Base-by-base conservation (phyloP, 1,284 basidiomycete species). In the Fomitopsis schrenkii region DNA sequence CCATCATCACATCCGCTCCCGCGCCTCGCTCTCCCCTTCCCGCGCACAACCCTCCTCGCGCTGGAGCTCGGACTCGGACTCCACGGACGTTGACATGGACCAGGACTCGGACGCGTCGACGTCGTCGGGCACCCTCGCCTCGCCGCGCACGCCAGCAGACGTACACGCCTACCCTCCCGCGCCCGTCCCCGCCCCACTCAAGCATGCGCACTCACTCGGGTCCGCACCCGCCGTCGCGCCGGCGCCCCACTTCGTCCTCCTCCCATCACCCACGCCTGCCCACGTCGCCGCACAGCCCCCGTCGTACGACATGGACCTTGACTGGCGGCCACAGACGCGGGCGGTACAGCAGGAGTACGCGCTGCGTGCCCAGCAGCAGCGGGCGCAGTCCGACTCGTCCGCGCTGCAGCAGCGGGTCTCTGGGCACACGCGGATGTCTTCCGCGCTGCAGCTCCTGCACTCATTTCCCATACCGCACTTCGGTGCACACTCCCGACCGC, bases 381-480 rank as follows among this genome's bases (percentile, higher is more conserved):
- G 38, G n/a, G 59, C 62, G 55, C 42, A 28, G 57, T 33, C 42
- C 58, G 56, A 56, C 28, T 57, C 61, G 14, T 45, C 58, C 22
- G 48, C 55, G 40, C 57, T 62, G 41, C 57, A 63, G 57, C 63
- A 50, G 40, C 56, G 55, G 15, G 40, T 41, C 22, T 53, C 50
- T 26, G 35, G 6, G 57, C 60, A 55, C 63, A 57, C 19, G 44
- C 62, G 62, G 53, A 59, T 57, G 48, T 52, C 58, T 42, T 69
- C 69, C 15, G 70, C 71, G 50, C 58, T 71, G 62, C 66, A 69
- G 15, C 62, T 73, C 54, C 67, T 72, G 46, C 68, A 68, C 64
- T 67, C 71, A 17, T 72, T 73, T 67, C 72, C 71, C 28, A 57
- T 73, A 46, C 72, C 72, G 22, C 69, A 72, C 52, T 70, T 72